Conservation (phyloP, 2,329 filamentous ascomycete genomes). For the Aaosphaeria arxii region DNA sequence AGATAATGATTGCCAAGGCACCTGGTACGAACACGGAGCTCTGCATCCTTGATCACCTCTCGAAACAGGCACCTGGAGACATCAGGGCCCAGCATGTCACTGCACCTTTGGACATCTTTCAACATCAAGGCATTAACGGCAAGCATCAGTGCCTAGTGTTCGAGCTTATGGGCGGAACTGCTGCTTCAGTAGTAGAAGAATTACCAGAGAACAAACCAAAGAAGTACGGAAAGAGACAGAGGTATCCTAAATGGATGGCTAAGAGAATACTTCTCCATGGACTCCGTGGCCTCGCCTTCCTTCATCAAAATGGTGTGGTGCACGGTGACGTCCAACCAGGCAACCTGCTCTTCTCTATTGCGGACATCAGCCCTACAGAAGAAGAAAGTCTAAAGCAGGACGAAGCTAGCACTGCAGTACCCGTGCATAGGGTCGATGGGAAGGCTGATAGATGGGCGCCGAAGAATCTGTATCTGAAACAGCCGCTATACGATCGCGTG, state of each 20-base stretch:
- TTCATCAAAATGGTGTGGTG: constrained; percentile 40
- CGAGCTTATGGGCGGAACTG: constrained; percentile 6
- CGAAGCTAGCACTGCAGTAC: constrained; percentile 13
- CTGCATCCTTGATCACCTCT: constrained; percentile 1
- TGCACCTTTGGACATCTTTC: constrained; percentile 1
- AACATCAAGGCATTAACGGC: constrained; percentile 7
- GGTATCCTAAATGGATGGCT: constrained; percentile 21
- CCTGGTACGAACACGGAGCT: constrained; percentile 3
- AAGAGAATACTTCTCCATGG: constrained; percentile 35
- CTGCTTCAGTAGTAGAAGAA: constrained; percentile 8
- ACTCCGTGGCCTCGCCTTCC: constrained; percentile 34
- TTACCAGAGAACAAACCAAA: constrained; percentile 11
- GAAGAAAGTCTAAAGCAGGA: constrained; percentile 17
- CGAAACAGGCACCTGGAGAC: not conserved
- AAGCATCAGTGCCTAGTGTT: constrained; percentile 4
- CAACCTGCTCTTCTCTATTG: constrained; percentile 37
- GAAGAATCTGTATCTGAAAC: constrained; percentile 22
- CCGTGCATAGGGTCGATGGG: constrained; percentile 17
- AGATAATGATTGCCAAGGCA: constrained; percentile 9
- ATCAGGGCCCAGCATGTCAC: not conserved
- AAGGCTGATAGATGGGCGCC: constrained; percentile 29
- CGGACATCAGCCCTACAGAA: constrained; percentile 18
- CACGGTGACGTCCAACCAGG: constrained; percentile 43
- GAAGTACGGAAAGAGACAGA: constrained; percentile 5
- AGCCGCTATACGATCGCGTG: constrained; percentile 22